Base-by-base conservation (phyloP, 768 basidiomycete species). In the Kwoniella heveanensis region DNA sequence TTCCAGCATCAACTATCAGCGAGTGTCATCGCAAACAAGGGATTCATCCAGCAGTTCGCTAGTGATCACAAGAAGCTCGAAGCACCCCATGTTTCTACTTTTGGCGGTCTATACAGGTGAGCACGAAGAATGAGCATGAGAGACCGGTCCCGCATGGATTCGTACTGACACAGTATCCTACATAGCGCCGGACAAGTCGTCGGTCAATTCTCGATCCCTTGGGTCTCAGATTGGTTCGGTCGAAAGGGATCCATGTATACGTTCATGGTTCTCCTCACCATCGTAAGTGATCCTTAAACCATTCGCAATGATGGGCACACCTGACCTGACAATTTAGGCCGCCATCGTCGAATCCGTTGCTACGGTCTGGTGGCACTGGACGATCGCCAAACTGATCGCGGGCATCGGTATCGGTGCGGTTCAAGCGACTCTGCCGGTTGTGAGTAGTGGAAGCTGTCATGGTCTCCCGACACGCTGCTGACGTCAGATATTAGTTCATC, bases 111-210 rank as follows among this genome's bases (percentile, higher is more conserved):
- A 10, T 58, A 26, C 25, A 63, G 62, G 62, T 63, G 29, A 26
- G 54, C 21, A 9, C n/a, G n/a, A n/a, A n/a, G n/a, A n/a, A n/a
- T n/a, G n/a, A n/a, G n/a, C n/a, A n/a, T n/a, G n/a, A n/a, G n/a
- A n/a, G n/a, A n/a, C n/a, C n/a, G n/a, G n/a, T n/a, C n/a, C n/a
- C n/a, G n/a, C n/a, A n/a, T n/a, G n/a, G n/a, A 21, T 25, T 9
- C 30, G 25, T 47, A n/a, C 21, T 37, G 17, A 48, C 30, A 52
- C 21, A 10, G n/a, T 19, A 19, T 19, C 17, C 7, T 37, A 24
- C 37, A 54, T n/a, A 68, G 64, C 54, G 65, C 64, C 22, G 73
- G 73, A 39, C 67, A 69, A 44, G 64, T 71, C 25, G 25, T 74
- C 21, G 73, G 73, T 1, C 68, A 69, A 52, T 64, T 74, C 50